Percentiles rank a stretch among this genome's conserved stretches.
Evolutionary conservation across 176 grass and related monocot species (phyloP).

Genomic region (Aegilops tauschii): DNA sequence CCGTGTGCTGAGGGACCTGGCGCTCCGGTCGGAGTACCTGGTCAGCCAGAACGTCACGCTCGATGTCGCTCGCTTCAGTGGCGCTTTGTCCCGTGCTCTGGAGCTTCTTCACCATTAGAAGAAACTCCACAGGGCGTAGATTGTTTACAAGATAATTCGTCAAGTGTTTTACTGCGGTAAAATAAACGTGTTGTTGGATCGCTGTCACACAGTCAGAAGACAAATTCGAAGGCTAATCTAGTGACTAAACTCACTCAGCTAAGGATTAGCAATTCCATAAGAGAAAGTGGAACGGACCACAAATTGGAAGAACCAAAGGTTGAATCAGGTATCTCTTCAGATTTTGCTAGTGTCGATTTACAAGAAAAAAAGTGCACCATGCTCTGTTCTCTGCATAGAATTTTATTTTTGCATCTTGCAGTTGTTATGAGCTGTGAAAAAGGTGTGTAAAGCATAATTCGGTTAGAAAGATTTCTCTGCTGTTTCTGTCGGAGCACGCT

Average conservation of each 20-base stretch:
- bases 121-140: not conserved
- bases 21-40: conserved; percentile 49
- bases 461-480: not conserved
- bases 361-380: not conserved
- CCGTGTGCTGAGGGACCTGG: conserved; percentile 50
- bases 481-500: too few relatives aligned
- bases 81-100: conserved; percentile 32
- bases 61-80: conserved; percentile 44
- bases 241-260: not conserved
- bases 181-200: not conserved
- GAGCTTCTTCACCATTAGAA: conserved; percentile 31
- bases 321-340: not conserved
- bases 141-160: not conserved
- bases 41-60: conserved; percentile 74
- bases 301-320: not conserved
- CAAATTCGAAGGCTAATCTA: not conserved
- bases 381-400: not conserved
- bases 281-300: too few relatives aligned
- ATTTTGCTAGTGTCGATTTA: not conserved
- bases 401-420: not conserved
- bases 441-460: not conserved
- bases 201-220: too few relatives aligned
- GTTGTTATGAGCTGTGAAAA: not conserved
- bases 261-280: too few relatives aligned
- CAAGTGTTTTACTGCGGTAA: not conserved